These are phyloP conservation scores for Borovskyia barvae DNA, from an alignment of 208 protist genomes.

Conservation along the genomic window DNA sequence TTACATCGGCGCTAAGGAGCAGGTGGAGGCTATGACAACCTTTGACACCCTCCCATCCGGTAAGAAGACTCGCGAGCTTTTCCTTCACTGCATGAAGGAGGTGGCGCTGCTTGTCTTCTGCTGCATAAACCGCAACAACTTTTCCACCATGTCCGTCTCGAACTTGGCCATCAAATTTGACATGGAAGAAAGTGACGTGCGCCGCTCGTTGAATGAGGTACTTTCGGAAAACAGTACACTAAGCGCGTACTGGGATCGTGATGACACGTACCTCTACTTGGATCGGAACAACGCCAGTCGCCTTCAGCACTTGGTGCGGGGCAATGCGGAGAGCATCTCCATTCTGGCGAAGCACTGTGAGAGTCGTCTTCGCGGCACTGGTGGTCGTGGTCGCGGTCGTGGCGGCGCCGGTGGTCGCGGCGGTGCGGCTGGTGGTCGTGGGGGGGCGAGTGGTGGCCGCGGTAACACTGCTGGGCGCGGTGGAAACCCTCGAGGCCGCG, in stretches of 20 bases:
- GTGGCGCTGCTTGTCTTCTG: conserved; percentile 78
- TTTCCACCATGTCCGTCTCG: conserved; percentile 73
- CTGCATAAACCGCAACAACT: conserved; percentile 72
- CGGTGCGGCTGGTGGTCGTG: conserved; percentile 29
- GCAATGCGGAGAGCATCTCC: conserved; percentile 57
- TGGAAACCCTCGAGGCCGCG: no score
- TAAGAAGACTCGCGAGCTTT: conserved; percentile 41
- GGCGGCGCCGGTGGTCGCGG: conserved; percentile 37
- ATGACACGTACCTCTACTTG: conserved; percentile 78
- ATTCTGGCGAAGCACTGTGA: conserved; percentile 68
- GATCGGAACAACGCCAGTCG: conserved; percentile 80
- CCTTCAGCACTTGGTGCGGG: conserved; percentile 79
- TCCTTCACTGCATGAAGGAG: conserved; percentile 65
- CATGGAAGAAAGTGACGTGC: conserved; percentile 58
- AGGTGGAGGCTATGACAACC: conserved; percentile 60
- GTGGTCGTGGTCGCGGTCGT: conserved; percentile 44
- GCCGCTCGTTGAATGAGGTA: conserved; percentile 63
- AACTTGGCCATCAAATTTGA: conserved; percentile 80
- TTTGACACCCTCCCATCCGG: conserved; percentile 62
- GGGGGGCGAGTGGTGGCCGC: conserved; percentile 8
- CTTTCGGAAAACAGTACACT: conserved; percentile 70
- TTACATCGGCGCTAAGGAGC: conserved; percentile 49
- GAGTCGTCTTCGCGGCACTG: conserved; percentile 43
- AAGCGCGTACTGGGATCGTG: conserved; percentile 83
- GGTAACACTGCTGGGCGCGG: no score